Base-by-base conservation (phyloP, 1,284 basidiomycete genomes). In the Naganishia sp. region DNA sequence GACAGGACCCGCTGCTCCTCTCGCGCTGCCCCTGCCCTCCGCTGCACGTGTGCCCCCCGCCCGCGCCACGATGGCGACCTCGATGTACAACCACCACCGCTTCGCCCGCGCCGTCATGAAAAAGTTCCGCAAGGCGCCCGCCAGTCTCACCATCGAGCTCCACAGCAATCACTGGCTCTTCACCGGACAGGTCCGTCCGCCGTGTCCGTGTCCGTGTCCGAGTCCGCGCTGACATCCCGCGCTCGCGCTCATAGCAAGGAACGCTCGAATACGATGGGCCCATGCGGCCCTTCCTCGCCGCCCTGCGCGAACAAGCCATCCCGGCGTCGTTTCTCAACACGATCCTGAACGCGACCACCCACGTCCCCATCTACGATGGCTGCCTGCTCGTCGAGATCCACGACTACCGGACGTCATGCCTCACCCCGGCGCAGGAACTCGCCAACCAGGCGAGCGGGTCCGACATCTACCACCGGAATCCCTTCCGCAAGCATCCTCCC, bases 341-440 rank as follows among this genome's bases (percentile, higher is more conserved):
- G 55, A 71, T 81, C 28, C 78, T 79, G 73, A 75, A 78, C 63
- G 36, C 36, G 36, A 76, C 77, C 23, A 76, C 78, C 6, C 73
- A 75, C 6, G 71, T 80, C 10, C 74, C 77, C 2, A 78, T 79
- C 46, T 76, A 78, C 46, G 80, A 81, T 63, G 80, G 80, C 15
- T 81, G 80, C 66, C 71, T 80, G 11, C 77, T 81, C 11, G 77
- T 81, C 44, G 79, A 81, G 69, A 68, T 81, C 23, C 77, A 80
- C 50, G 80, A 81, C 61, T 76, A 74, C 49, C 72, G 80, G 33
- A 65, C 70, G 18, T 57, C 66, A 42, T 53, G 61, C 33, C 55
- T 65, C 39, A 63, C 59, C 18, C 25, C 50, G 9, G 42, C 44
- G 3, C 66, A 67, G 42, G 60, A 63, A 23, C 57, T 67, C 42